Evolutionary conservation across 306 rosid species (phyloP), one percentile per base, ranked within the genome.

Genomic region (Vigna angularis): DNA sequence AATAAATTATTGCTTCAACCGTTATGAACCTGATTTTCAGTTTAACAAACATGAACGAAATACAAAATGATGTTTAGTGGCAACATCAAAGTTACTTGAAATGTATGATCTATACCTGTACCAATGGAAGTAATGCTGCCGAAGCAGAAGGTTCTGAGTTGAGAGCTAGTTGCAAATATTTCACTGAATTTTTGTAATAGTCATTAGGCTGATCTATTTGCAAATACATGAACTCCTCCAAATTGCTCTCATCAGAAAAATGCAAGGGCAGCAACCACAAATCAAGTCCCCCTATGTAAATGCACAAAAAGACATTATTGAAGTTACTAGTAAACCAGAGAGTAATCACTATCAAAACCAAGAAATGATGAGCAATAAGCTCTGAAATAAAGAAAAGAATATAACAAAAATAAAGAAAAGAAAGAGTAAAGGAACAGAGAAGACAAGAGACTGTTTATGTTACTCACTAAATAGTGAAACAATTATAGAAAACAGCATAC

Each of bases 71-170:
- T 9, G 72, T 63, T 63, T 62, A 51, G 57, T 47, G 44, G 51
- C 47, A 30, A 15, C 69, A 64, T 24, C 58, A 61, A 68, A 61
- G 7, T 51, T 7, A 30, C 7, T 49, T 75, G 65, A 77, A 71
- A 80, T 63, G 48, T 18, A 63, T 75, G 59, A 26, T 72, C 78
- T 72, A 44, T 81, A 94, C 98, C 91, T 94, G 98, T 87, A 86
- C 51, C 73, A 89, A 85, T 68, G 97, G 97, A 80, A 84, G 93
- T 71, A 92, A 86, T 79, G 93, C 93, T 18, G 36, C 90, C 47
- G 85, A 59, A 28, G 81, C 72, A n/a, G 89, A 76, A 40, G 91
- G 78, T 4, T 81, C 67, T 44, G 89, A 88, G 80, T 85, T 70
- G 66, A 89, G 84, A 79, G 97, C 93, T 47, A 32, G 82, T 58